These are phyloP conservation scores for Stygiomarasmius scandens DNA, from an alignment of 1,284 basidiomycete genomes.

Conservation along the genomic window DNA sequence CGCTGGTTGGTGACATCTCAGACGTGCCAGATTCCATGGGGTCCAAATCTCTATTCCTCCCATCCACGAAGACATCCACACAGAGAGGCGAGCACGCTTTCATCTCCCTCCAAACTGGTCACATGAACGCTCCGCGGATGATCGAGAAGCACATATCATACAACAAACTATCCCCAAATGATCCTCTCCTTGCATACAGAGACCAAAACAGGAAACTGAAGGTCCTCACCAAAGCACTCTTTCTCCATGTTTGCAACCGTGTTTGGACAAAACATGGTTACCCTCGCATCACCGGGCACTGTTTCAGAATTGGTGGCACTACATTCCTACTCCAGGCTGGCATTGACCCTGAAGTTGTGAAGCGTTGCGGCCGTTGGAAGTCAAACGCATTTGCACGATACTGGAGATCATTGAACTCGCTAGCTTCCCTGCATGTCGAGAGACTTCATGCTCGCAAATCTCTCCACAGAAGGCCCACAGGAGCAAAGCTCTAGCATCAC, in stretches of 20 bases:
- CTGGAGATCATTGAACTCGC: slow-evolving; percentile 13
- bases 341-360: slow-evolving; percentile 22
- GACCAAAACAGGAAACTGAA: neutral
- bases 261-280: neutral
- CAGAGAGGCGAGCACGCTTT: too few species aligned
- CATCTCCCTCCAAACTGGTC: too few species aligned
- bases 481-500: too few species aligned
- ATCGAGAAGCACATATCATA: neutral
- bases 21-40: too few species aligned
- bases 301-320: slow-evolving; percentile 27
- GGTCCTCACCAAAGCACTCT: neutral
- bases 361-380: slow-evolving; percentile 22
- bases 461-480: neutral
- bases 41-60: too few species aligned
- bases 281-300: slow-evolving; percentile 20
- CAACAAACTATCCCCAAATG: neutral
- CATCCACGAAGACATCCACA: too few species aligned
- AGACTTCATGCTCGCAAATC: neutral
- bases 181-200: neutral
- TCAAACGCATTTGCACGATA: slow-evolving; percentile 25
- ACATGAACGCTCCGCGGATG: too few species aligned
- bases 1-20: too few species aligned
- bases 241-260: neutral
- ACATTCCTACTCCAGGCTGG: slow-evolving; percentile 18
- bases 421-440: slow-evolving; percentile 1